Evolutionary conservation across 75 land plant species (phyloP), one percentile per base, ranked within the genome.

Genomic region (Azolla pinnata): DNA sequence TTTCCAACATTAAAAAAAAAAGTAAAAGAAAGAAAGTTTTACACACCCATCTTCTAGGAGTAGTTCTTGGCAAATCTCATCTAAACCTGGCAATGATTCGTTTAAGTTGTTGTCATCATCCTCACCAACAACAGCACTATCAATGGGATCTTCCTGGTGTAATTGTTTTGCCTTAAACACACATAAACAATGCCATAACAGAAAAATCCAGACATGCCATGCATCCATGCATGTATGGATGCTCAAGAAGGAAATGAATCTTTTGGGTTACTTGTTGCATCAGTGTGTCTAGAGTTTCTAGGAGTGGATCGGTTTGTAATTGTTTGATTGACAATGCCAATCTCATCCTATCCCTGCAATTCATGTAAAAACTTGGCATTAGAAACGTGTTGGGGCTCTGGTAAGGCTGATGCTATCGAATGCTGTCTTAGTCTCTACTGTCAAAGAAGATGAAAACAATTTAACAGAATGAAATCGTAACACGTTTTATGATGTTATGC

Each of bases 251-350:
- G n/a, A n/a, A n/a, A n/a, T n/a, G n/a, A n/a, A n/a, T n/a, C n/a
- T n/a, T n/a, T n/a, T n/a, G n/a, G n/a, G n/a, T n/a, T 34, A 84
- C 88, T 66, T 81, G 74, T 8, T 82, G 78, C 74, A 92, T 92
- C 10, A 92, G 75, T 57, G 87, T 88, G 56, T 92, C 97, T 48
- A 92, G 64, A n/a, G 95, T 92, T 70, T 81, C 95, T 27, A 85
- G 38, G 44, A 92, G 73, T 21, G 97, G 97, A 71, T 92, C 95
- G 31, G 76, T 79, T 70, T 92, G 79, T 47, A 92, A 62, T 54
- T 88, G 97, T 68, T 80, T 88, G 18, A 92, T 88, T 57, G 97
- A 92, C 31, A 92, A 62, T n/a, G 73, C 80, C 24, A 88, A 60
- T 66, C 87, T 78, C 65, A 69, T 57, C 63, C 69, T 85, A 48